These are phyloP conservation scores for Polytolypa hystricis DNA, from an alignment of 2,329 filamentous ascomycete genomes.

Conservation along the genomic window DNA sequence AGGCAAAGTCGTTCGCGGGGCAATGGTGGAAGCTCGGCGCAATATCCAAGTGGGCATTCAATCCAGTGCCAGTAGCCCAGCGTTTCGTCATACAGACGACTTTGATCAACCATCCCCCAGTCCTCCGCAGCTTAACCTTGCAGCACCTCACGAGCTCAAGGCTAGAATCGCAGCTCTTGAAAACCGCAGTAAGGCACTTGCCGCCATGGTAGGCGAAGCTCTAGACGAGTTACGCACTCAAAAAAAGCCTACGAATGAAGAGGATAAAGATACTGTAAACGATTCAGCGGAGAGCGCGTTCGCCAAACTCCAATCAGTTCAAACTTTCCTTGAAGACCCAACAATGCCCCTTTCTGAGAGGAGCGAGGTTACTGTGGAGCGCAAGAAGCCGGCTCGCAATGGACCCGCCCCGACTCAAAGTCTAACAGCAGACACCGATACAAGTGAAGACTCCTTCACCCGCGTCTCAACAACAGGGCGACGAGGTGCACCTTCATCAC, in stretches of 20 bases:
- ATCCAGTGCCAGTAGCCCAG: slow-evolving; percentile 24
- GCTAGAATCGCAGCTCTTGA: slow-evolving; percentile 26
- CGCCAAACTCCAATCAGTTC: slow-evolving; percentile 32
- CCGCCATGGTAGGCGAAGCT: slow-evolving; percentile 30
- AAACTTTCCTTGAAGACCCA: slow-evolving; percentile 31
- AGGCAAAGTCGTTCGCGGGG: slow-evolving; percentile 37
- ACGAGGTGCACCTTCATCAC: not conserved
- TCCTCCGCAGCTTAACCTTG: slow-evolving; percentile 8
- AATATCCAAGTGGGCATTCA: slow-evolving; percentile 39
- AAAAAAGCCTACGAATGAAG: slow-evolving; percentile 14
- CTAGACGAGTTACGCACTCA: slow-evolving; percentile 30
- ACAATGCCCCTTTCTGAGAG: slow-evolving; percentile 19
- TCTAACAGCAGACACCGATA: not conserved
- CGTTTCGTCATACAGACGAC: slow-evolving; percentile 13
- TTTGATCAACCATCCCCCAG: slow-evolving; percentile 10
- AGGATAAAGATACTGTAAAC: slow-evolving; percentile 8
- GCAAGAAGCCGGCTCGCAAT: not conserved
- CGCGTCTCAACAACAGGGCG: not conserved
- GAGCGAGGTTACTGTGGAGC: not conserved
- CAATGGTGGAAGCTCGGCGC: slow-evolving; percentile 35
- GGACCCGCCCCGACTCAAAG: not conserved
- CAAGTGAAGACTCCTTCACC: not conserved
- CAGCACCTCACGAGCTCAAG: slow-evolving; percentile 18
- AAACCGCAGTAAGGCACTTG: slow-evolving; percentile 31
- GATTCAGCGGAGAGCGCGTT: slow-evolving; percentile 26